These are phyloP conservation scores for Daldinia concentrica DNA, from an alignment of 495 filamentous ascomycete species.

Conservation along the genomic window DNA sequence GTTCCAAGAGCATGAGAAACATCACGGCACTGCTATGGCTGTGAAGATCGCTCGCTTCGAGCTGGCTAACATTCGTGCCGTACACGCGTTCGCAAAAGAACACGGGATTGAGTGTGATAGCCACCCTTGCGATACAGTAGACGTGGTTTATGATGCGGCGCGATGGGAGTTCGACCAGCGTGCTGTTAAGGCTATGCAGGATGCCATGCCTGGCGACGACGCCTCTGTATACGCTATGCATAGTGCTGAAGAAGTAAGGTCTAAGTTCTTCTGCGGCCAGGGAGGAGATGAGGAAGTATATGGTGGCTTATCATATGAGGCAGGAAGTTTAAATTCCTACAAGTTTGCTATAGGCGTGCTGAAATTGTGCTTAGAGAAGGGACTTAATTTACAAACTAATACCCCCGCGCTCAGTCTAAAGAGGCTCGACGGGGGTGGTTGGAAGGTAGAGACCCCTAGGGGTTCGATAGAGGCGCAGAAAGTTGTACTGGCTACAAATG, in stretches of 20 bases:
- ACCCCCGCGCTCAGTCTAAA: slow-evolving; percentile 62
- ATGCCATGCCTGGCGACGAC: slow-evolving; percentile 55
- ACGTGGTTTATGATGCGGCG: slow-evolving; percentile 63
- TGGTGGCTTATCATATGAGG: slow-evolving; percentile 66
- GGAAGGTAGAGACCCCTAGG: slow-evolving; percentile 62
- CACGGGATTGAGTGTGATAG: slow-evolving; percentile 63
- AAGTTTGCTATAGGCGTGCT: slow-evolving; percentile 69
- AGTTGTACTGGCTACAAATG: slow-evolving; percentile 77
- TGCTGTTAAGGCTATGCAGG: slow-evolving; percentile 57
- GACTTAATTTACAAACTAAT: slow-evolving; percentile 69
- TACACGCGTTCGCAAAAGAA: slow-evolving; percentile 62
- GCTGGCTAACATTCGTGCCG: slow-evolving; percentile 63
- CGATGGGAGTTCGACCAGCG: slow-evolving; percentile 55
- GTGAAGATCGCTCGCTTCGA: slow-evolving; percentile 65
- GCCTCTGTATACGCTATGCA: slow-evolving; percentile 60
- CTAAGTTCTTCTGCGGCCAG: slow-evolving; percentile 55
- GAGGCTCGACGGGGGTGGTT: slow-evolving; percentile 45
- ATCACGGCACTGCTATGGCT: slow-evolving; percentile 56
- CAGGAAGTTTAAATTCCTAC: slow-evolving; percentile 72
- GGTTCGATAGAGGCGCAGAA: slow-evolving; percentile 62
- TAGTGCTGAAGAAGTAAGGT: slow-evolving; percentile 55
- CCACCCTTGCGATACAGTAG: slow-evolving; percentile 62
- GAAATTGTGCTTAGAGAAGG: slow-evolving; percentile 59
- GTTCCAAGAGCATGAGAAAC: slow-evolving; percentile 56
- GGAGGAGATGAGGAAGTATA: slow-evolving; percentile 50